Evolutionary conservation across 495 filamentous ascomycete species (phyloP).

Genomic region (Evernia prunastri): DNA sequence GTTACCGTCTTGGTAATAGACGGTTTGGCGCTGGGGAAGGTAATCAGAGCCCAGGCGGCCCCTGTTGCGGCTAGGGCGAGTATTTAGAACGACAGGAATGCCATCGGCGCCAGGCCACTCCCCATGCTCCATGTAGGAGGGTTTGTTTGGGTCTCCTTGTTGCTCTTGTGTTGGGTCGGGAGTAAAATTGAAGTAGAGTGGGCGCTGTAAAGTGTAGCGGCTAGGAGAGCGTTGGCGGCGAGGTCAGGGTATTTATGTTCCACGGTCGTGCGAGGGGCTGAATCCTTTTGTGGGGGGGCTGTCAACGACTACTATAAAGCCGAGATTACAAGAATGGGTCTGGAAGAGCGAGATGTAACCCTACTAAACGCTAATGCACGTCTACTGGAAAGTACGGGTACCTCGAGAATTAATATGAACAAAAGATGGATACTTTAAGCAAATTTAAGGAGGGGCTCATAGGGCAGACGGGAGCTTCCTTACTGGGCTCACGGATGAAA

Average conservation of each 20-base stretch:
- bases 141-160: neutral
- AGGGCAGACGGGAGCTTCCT: neutral
- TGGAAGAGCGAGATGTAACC: neutral
- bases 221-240: neutral
- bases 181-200: neutral
- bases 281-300: slow-evolving; percentile 3
- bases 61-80: slow-evolving; percentile 10
- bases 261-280: neutral
- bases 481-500: neutral
- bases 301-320: neutral
- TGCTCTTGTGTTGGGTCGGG: neutral
- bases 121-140: neutral
- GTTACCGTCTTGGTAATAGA: slow-evolving; percentile 21
- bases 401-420: no score
- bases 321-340: neutral
- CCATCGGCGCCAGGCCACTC: slow-evolving; percentile 7
- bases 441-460: no score
- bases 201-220: neutral
- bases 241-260: slow-evolving; percentile 7
- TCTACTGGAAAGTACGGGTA: no score
- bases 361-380: slow-evolving; percentile 6
- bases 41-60: slow-evolving; percentile 21
- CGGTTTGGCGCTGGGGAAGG: slow-evolving; percentile 13
- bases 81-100: slow-evolving; percentile 17
- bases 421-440: no score